Base-by-base conservation (phyloP, 176 grass and related monocot genomes). In the Zoysia japonica region DNA sequence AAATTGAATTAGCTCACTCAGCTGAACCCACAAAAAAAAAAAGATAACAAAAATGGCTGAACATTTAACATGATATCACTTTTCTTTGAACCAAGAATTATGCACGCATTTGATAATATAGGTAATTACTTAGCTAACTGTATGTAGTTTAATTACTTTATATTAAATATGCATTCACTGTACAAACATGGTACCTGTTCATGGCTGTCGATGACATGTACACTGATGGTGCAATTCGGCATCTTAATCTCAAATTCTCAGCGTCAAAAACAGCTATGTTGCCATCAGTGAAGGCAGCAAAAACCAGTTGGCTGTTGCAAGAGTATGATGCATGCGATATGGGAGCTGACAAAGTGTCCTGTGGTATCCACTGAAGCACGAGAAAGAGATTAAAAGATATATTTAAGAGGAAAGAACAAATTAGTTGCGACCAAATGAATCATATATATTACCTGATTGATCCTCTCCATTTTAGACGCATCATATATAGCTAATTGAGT, bases 401-500 rank as follows among this genome's bases (percentile, higher is more conserved):
- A 3, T 19, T 79, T 80, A 57, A 62, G 37, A 73, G 20, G 68
- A 12, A 43, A 80, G 65, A 16, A 75, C 13, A 46, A 64, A 77
- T 69, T 67, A 50, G 19, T 61, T 28, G 76, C 57, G 41, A 66
- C 48, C 59, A 68, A 68, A 69, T 42, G 85, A 75, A 63, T 61
- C 28, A 13, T 35, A 75, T 68, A 54, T 42, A 14, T 53, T 88
- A 98, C 95, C 95, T 94, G 92, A 90, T 87, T 74, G 67, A 92
- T 80, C 74, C 87, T 91, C 78, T 94, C 95, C 83, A 92, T 85
- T 87, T 94, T 98, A 49, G 90, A 81, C 55, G 95, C 55, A 52
- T 92, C 95, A 87, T 94, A 98, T 83, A 98, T 92, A 77, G 95
- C 92, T 71, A 98, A 72, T 49, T 94, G 95, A 41, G 95, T 98